These are phyloP conservation scores for Conticribra weissflogii DNA, from an alignment of 108 stramenopile species.

Conservation along the genomic window DNA sequence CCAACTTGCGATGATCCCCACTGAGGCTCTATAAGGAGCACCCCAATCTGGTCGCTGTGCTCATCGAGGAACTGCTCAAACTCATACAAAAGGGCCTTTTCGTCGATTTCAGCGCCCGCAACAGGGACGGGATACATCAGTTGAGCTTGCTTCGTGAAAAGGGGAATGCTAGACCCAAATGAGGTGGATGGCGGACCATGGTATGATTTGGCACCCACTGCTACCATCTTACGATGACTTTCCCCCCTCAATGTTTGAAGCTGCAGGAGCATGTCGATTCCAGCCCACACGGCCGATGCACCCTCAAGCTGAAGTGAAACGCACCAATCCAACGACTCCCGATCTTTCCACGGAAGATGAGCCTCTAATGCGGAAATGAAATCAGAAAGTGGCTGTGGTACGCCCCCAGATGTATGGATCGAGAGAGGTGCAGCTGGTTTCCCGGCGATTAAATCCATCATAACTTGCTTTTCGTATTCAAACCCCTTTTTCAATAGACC, in stretches of 20 bases:
- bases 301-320: conserved; percentile 64
- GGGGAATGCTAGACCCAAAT: conserved; percentile 51
- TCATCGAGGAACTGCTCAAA: conserved; percentile 50
- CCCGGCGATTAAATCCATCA: conserved; percentile 45
- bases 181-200: conserved; percentile 70
- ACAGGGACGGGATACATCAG: conserved; percentile 59
- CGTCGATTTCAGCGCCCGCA: conserved; percentile 42
- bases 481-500: conserved; percentile 46
- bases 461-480: conserved; percentile 51
- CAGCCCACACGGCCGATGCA: conserved; percentile 61
- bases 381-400: conserved; percentile 32
- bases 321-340: conserved; percentile 53
- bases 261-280: conserved; percentile 62
- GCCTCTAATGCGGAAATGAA: conserved; percentile 50
- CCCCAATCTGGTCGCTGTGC: conserved; percentile 45
- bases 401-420: conserved; percentile 62
- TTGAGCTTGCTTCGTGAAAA: conserved; percentile 49
- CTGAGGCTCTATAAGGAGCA: conserved; percentile 65
- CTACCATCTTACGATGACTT: conserved; percentile 45
- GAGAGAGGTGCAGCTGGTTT: conserved; percentile 49
- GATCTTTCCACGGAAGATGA: conserved; percentile 51
- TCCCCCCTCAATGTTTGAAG: conserved; percentile 27
- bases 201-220: conserved; percentile 56
- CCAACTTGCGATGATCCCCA: conserved; percentile 63
- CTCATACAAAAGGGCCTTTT: conserved; percentile 22